Base-by-base conservation (phyloP, 129 eudicot genomes). In the Lactuca saligna region DNA sequence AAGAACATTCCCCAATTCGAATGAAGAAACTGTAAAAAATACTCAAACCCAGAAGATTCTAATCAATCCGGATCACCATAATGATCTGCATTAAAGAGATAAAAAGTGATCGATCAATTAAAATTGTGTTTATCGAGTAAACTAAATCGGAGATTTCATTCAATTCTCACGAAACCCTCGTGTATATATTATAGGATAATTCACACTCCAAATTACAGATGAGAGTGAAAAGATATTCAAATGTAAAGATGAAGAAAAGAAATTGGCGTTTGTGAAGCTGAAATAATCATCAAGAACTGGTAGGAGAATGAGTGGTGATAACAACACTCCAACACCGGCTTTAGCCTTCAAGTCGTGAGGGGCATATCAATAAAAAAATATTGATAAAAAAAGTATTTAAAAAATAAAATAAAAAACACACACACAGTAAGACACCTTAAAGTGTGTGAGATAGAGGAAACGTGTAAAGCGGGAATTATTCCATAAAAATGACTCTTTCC, bases 1-100 rank as follows among this genome's bases (percentile, higher is more conserved):
- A 75, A 68, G 68, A 82, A 82, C 83, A 82, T 84, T 83, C 83
- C 74, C 69, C 71, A 32, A 69, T 13, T 55, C 70, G 71, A 77
- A 81, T 63, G 70, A 57, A 44, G 16, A 12, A 46, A 61, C 8
- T 39, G 25, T 33, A 12, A 60, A 25, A 70, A 79, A 68, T 25
- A 39, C 35, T 38, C 25, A 35, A 53, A 55, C 8, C 14, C 53
- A 33, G 38, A 39, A 48, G 41, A 34, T 58, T 61, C 53, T 49
- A 17, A 72, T 49, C 25, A 37, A 48, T 59, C 16, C 0, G 34
- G 37, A 60, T 58, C 59, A 11, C 58, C 42, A 37, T 15, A 39
- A 16, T 17, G 69, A 69, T 54, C 67, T 51, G 70, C 79, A 41
- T 60, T 48, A 66, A 71, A 58, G 46, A 50, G 46, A 65, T 71